A percentile compares a stretch with the other conserved stretches of the same genome.
Conservation (phyloP, 805 yeast species). For the Candida insectorum region DNA sequence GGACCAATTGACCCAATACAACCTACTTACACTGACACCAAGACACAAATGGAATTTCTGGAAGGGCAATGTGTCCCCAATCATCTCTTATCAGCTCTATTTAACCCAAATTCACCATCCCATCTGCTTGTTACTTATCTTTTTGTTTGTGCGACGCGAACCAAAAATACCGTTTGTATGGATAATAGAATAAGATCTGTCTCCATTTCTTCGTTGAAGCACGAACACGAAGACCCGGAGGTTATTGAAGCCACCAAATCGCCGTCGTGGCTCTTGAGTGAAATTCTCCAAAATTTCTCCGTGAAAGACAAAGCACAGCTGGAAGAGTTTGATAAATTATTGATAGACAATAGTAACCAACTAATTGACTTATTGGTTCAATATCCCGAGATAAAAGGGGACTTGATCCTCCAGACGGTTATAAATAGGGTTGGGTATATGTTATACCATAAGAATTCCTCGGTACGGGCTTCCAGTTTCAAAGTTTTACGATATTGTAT, state of each 20-base stretch:
- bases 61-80: too few species aligned
- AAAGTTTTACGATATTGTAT: constrained; percentile 67
- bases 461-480: constrained; percentile 72
- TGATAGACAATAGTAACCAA: constrained; percentile 39
- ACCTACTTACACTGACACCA: too few species aligned
- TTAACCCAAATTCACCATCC: too few species aligned
- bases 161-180: too few species aligned
- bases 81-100: too few species aligned
- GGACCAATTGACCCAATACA: too few species aligned
- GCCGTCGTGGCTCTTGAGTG: constrained; percentile 61
- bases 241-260: constrained; percentile 9
- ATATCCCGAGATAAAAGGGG: constrained; percentile 60
- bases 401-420: constrained; percentile 57
- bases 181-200: constrained; percentile 13
- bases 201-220: constrained; percentile 11
- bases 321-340: constrained; percentile 1
- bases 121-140: too few species aligned
- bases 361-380: constrained; percentile 53
- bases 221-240: constrained; percentile 1
- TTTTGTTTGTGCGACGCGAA: too few species aligned
- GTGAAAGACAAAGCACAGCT: constrained; percentile 34
- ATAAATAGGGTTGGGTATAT: constrained; percentile 58
- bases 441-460: constrained; percentile 53
- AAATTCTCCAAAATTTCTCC: constrained; percentile 51
- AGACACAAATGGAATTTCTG: too few species aligned